Evolutionary conservation across 345 rosid genomes (phyloP).

Genomic region (Citrus maxima): DNA sequence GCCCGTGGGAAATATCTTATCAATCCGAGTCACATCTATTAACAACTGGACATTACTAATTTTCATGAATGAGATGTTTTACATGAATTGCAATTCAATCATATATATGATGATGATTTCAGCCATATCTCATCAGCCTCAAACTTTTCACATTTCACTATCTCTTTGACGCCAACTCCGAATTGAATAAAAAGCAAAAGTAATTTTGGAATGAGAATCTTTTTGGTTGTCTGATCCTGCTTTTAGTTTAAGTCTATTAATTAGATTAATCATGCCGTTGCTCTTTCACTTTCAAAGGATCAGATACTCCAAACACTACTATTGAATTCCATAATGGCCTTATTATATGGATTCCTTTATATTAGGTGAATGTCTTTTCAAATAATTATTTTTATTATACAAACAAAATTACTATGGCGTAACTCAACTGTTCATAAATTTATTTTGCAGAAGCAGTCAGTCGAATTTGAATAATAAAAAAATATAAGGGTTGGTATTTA

Average conservation of each 20-base stretch:
- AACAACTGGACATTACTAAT: background rate
- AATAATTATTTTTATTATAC: background rate
- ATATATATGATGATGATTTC: background rate
- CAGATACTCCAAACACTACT: background rate
- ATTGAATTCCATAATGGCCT: background rate
- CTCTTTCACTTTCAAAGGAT: constrained; percentile 6
- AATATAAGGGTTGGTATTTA: too few relatives aligned
- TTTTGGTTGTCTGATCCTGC: background rate
- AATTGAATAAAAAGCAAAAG: constrained; percentile 5
- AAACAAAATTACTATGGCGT: too few relatives aligned
- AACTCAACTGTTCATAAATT: too few relatives aligned
- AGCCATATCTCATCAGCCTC: constrained; percentile 5
- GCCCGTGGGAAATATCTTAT: constrained; percentile 13
- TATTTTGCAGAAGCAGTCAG: too few relatives aligned
- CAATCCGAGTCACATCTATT: constrained; percentile 15
- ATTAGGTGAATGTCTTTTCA: constrained; percentile 13
- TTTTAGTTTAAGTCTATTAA: constrained; percentile 1
- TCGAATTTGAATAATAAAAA: too few relatives aligned
- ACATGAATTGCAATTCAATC: constrained; percentile 1
- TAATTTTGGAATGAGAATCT: constrained; percentile 7
- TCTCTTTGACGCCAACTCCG: constrained; percentile 6
- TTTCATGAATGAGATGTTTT: constrained; percentile 1
- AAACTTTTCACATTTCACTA: constrained; percentile 5
- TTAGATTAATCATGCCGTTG: background rate
- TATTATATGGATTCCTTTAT: background rate